Percentiles rank a stretch among this genome's conserved stretches.
Conservation (phyloP, 2,329 filamentous ascomycete genomes). For the Colletotrichum tropicicola region DNA sequence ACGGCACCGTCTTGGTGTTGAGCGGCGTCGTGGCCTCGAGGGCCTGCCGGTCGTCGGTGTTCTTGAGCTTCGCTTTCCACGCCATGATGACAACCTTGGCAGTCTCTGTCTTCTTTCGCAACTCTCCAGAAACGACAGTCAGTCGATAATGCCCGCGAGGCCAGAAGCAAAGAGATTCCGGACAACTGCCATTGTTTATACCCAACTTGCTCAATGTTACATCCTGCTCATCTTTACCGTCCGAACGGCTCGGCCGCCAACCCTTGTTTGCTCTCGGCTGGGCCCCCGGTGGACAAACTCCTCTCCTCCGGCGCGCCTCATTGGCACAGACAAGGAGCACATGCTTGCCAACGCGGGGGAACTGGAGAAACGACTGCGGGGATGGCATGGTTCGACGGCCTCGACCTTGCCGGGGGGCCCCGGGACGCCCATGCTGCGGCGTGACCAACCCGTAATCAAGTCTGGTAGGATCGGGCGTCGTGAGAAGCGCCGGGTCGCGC, state of each 20-base stretch:
- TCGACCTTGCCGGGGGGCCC: background rate
- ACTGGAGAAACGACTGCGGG: constrained; percentile 9
- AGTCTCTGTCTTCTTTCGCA: background rate
- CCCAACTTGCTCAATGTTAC: background rate
- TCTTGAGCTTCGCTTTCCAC: constrained; percentile 14
- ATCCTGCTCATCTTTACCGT: background rate
- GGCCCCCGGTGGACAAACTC: background rate
- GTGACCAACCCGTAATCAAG: background rate
- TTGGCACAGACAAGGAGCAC: constrained; percentile 8
- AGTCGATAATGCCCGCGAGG: background rate
- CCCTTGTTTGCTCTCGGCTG: background rate
- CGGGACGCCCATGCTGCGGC: background rate
- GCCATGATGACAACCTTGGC: background rate
- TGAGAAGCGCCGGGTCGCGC: background rate
- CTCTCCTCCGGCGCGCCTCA: background rate
- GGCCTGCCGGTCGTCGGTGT: constrained; percentile 15
- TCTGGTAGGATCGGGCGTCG: constrained; percentile 9
- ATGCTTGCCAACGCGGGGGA: constrained; percentile 12
- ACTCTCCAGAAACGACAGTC: background rate
- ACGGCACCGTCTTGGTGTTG: constrained; percentile 12
- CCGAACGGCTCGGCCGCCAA: background rate
- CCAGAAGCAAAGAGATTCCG: background rate
- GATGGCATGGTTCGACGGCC: background rate
- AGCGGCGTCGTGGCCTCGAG: constrained; percentile 20
- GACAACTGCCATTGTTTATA: constrained; percentile 8